Percentiles rank a stretch among this genome's conserved stretches.
Evolutionary conservation across 306 rosid species (phyloP).

Genomic region (Pyrus pyrifolia): DNA sequence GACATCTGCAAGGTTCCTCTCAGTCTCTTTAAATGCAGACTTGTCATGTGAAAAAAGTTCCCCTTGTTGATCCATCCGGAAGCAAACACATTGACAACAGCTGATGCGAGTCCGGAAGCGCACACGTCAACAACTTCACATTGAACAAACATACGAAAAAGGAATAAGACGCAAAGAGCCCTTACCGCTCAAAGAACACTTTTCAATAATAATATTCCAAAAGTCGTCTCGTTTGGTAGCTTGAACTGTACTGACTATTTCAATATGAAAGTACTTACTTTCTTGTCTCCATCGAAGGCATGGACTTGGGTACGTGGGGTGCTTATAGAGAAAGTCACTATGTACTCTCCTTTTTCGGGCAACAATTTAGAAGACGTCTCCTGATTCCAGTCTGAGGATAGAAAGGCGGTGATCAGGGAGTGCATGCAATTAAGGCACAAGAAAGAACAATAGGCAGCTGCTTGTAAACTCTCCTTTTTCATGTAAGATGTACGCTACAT

Average conservation of each 20-base stretch:
- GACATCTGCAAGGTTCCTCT: conserved; percentile 4
- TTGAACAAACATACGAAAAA: no score
- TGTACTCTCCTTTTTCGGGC: conserved; percentile 3
- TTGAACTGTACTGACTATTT: no score
- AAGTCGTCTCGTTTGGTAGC: no score
- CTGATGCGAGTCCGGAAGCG: no score
- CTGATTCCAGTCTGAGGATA: neutral
- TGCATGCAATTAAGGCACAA: neutral
- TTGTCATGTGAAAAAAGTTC: conserved; percentile 8
- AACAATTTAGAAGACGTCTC: neutral
- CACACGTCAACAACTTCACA: no score
- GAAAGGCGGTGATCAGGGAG: neutral
- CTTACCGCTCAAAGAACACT: no score
- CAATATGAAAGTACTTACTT: neutral
- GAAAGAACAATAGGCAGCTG: conserved; percentile 2
- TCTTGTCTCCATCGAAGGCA: conserved; percentile 5
- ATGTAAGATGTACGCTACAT: neutral
- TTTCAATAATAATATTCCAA: no score
- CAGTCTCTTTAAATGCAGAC: conserved; percentile 3
- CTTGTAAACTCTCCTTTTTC: neutral
- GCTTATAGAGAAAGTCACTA: conserved; percentile 6
- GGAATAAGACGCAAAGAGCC: no score
- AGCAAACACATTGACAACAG: no score
- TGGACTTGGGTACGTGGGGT: conserved; percentile 7
- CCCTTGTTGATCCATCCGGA: conserved; percentile 5